Conservation (phyloP, 345 rosid genomes). For the Arabis hirsuta region DNA sequence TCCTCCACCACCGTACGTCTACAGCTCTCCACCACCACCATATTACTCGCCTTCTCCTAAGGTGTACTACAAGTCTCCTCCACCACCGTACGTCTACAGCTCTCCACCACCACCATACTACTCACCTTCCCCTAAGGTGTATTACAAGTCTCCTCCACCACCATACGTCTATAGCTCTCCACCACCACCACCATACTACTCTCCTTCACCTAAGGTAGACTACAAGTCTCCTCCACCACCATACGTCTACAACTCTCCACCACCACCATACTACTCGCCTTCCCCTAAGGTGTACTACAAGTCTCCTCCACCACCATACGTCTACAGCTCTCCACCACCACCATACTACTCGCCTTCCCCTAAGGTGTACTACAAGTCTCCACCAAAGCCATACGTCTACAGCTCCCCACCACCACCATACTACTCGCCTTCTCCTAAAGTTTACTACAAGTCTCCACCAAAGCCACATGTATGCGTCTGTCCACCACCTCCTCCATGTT, state of each 20-base stretch:
- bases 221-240: constrained; percentile 16
- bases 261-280: constrained; percentile 9
- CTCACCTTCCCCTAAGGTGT: too few species aligned
- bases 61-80: too few species aligned
- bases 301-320: neutral
- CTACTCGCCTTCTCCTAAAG: neutral
- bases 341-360: neutral
- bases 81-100: too few species aligned
- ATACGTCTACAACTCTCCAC: neutral
- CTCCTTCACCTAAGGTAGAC: neutral
- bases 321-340: constrained; percentile 4
- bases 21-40: too few species aligned
- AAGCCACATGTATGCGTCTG: neutral
- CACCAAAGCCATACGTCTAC: constrained; percentile 1
- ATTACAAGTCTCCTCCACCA: neutral
- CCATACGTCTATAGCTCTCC: neutral
- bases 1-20: too few species aligned
- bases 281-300: neutral
- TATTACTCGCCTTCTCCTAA: too few species aligned
- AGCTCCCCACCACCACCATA: constrained; percentile 9
- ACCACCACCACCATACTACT: constrained; percentile 16
- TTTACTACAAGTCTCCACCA: neutral
- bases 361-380: neutral
- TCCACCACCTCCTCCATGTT: constrained; percentile 15
- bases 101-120: too few species aligned